Conservation (phyloP, 306 rosid species). For the Bauhinia variegata region DNA sequence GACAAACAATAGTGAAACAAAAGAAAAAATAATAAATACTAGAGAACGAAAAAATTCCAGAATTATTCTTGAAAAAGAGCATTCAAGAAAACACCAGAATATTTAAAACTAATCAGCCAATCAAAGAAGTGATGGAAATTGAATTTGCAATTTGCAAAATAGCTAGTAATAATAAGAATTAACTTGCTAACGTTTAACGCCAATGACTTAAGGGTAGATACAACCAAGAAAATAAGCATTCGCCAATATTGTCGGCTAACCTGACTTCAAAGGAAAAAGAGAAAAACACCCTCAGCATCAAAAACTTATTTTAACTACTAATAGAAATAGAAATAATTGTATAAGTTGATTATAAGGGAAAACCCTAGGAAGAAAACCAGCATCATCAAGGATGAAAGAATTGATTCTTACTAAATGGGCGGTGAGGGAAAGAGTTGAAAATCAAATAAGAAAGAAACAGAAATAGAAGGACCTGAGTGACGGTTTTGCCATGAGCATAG, state of each 20-base stretch:
- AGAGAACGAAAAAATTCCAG: neutral
- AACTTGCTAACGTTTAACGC: neutral
- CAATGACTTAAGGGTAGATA: neutral
- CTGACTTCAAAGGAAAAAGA: slow-evolving; percentile 11
- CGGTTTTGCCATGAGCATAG: slow-evolving; percentile 87
- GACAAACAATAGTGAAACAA: neutral
- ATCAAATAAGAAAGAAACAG: neutral
- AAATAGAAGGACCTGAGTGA: slow-evolving; percentile 66
- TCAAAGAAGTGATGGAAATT: neutral
- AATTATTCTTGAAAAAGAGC: neutral
- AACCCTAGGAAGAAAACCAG: slow-evolving; percentile 46
- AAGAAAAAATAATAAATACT: no score
- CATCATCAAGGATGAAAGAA: neutral
- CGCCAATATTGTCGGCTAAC: neutral
- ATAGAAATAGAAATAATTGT: slow-evolving; percentile 10
- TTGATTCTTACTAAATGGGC: slow-evolving; percentile 8
- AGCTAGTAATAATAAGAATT: slow-evolving; percentile 2
- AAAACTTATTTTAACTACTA: neutral
- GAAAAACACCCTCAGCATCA: neutral
- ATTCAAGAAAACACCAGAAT: neutral
- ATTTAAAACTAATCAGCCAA: neutral
- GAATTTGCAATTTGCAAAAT: neutral
- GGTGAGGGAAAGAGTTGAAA: slow-evolving; percentile 2
- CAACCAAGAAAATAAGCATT: slow-evolving; percentile 24
- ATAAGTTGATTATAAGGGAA: neutral